Evolutionary conservation across 257 asterid genomes (phyloP), one percentile per base, ranked within the genome.

Genomic region (Nyctanthes arbortristis): DNA sequence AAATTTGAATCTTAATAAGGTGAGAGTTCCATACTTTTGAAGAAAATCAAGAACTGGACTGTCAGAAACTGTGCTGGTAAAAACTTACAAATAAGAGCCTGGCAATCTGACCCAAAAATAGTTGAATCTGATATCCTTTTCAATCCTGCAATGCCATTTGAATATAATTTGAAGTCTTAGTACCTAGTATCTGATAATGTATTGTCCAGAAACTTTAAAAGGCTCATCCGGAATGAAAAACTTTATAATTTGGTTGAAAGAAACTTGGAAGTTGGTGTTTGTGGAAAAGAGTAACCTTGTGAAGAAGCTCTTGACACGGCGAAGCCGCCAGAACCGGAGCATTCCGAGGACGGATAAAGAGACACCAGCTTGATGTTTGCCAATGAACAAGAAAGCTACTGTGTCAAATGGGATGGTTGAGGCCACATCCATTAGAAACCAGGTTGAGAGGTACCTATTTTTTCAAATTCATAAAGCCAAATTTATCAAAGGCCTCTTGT

Each of bases 261-360:
- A 49, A 49, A 18, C 20, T 4, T 18, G 25, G 20, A 5, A 43
- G 16, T 31, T n/a, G n/a, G 31, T 25, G 47, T 47, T 12, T 7
- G 13, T 24, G 24, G n/a, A n/a, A 32, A 36, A 43, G 0, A 0
- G 11, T 28, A 30, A 89, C 98, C 98, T 86, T 24, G 95, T 90
- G 65, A 90, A 93, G 78, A 90, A 93, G 36, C 47, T 73, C 83
- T 84, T 88, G 68, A 91, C 93, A 12, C 97, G 85, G 6, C 96
- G 88, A 59, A 93, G 95, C 63, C 98, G 98, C 98, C 98, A 93
- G 29, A 93, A 81, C 59, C 98, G 43, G 35, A 93, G 91, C 94
- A 93, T 68, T 22, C 96, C 97, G n/a, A 90, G 68, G 52, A 89
- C 70, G 40, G 97, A 88, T 66, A 73, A 90, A 10, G 96, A 65